These are phyloP conservation scores for Chlamydomonas eustigma DNA, from an alignment of 139 green algal species.

Conservation along the genomic window DNA sequence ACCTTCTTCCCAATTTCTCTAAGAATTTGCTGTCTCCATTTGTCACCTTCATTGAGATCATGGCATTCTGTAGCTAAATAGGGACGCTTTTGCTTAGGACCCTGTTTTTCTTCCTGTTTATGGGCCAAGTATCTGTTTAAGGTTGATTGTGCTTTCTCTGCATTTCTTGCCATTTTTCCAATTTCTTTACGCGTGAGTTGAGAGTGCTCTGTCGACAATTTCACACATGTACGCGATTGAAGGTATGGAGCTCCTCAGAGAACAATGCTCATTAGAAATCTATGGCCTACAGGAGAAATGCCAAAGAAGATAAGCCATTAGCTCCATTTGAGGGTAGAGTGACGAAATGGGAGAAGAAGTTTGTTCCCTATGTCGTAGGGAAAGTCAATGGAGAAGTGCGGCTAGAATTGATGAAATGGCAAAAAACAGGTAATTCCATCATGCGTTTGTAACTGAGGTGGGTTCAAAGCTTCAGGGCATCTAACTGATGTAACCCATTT, in stretches of 20 bases:
- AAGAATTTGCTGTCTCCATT: slow-evolving; percentile 94
- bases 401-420: slow-evolving; percentile 37
- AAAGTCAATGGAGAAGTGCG: slow-evolving; percentile 11
- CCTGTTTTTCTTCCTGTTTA: slow-evolving; percentile 67
- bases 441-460: too few relatives aligned
- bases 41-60: slow-evolving; percentile 92
- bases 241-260: too few relatives aligned
- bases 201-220: neutral
- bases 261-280: too few relatives aligned
- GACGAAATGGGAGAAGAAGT: slow-evolving; percentile 31
- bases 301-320: neutral
- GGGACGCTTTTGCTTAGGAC: slow-evolving; percentile 67
- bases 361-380: slow-evolving; percentile 17
- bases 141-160: slow-evolving; percentile 96
- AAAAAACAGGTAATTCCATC: slow-evolving; percentile 33
- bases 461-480: too few relatives aligned
- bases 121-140: slow-evolving; percentile 88
- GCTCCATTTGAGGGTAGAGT: slow-evolving; percentile 26
- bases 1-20: slow-evolving; percentile 95
- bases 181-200: slow-evolving; percentile 9
- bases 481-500: too few relatives aligned
- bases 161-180: slow-evolving; percentile 88
- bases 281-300: neutral
- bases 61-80: slow-evolving; percentile 87
- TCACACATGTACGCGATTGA: too few relatives aligned